Evolutionary conservation across 306 rosid genomes (phyloP), one percentile per base, ranked within the genome.

Genomic region (Betula pendula): DNA sequence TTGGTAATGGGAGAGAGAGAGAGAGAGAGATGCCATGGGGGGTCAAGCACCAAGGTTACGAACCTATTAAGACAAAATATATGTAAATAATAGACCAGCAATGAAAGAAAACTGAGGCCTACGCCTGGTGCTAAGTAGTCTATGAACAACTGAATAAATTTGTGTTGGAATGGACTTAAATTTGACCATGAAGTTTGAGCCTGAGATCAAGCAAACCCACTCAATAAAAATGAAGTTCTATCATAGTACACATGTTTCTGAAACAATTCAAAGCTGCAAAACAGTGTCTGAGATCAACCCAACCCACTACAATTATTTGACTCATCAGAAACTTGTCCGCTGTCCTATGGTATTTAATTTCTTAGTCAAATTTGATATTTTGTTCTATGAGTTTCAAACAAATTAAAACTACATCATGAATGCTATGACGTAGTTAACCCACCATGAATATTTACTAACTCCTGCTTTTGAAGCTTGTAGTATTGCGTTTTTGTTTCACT

Each of bases 221-320:
- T 17, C 2, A 38, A 16, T 19, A 9, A 16, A 65, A 65, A 35
- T 35, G 44, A 31, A 65, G 48, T 35, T 65, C 16, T 20, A 17
- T 8, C 12, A 3, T 19, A 35, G 29, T 35, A 25, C 44, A 19
- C 7, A 33, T 7, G 45, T 38, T 40, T 65, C 35, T 4, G 48
- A 65, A 65, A 65, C 48, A 65, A 38, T 65, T 35, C 44, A 7
- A 65, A 19, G 13, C 70, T 65, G 70, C 47, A 65, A 62, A 17
- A 65, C 16, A 35, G 27, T 7, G 29, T 38, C 38, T 66, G 70
- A 17, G 68, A 66, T 66, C 15, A 35, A 38, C 70, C 48, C 27
- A 38, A 38, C 17, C 44, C 49, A 19, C 24, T 10, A 15, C 1
- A 9, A 56, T 3, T 56, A 1, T 56, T 56, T 24, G 16, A 19